These are phyloP conservation scores for Vinca minor DNA, from an alignment of 257 asterid genomes.

Conservation along the genomic window DNA sequence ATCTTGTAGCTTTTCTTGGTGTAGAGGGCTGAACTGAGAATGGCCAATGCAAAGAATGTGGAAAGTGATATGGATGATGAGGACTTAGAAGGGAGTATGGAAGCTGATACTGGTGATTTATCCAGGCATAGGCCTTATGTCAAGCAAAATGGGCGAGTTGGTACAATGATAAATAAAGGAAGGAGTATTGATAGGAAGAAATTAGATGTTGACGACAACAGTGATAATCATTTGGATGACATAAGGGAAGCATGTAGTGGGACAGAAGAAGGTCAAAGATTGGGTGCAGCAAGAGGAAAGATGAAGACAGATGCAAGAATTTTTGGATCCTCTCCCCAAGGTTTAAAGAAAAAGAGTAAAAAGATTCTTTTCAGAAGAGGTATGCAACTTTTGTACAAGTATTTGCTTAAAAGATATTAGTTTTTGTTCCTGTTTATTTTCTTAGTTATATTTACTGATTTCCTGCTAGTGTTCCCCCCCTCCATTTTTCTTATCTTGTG, in stretches of 20 bases:
- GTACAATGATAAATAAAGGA: constrained; percentile 29
- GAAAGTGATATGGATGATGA: constrained; percentile 66
- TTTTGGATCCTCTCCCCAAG: constrained; percentile 37
- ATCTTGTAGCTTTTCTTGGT: constrained; percentile 7
- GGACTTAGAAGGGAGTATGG: constrained; percentile 69
- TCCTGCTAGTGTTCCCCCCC: not conserved
- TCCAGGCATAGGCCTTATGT: constrained; percentile 33
- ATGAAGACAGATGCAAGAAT: constrained; percentile 30
- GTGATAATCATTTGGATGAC: constrained; percentile 50
- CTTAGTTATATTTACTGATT: not conserved
- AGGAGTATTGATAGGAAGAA: constrained; percentile 35
- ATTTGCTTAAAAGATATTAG: too few relatives aligned
- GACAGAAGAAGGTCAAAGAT: constrained; percentile 60
- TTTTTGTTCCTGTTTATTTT: not conserved
- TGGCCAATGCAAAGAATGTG: constrained; percentile 31
- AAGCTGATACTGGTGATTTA: constrained; percentile 64
- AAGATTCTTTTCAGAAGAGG: constrained; percentile 63
- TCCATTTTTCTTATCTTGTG: not conserved
- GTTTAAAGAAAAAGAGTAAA: constrained; percentile 59
- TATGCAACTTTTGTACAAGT: constrained; percentile 20
- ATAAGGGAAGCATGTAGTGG: constrained; percentile 76
- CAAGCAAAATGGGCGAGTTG: constrained; percentile 34
- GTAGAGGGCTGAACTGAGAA: constrained; percentile 30
- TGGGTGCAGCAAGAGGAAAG: constrained; percentile 35
- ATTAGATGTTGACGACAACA: constrained; percentile 36